Conservation (phyloP, 257 asterid genomes). For the Gentiana straminea region DNA sequence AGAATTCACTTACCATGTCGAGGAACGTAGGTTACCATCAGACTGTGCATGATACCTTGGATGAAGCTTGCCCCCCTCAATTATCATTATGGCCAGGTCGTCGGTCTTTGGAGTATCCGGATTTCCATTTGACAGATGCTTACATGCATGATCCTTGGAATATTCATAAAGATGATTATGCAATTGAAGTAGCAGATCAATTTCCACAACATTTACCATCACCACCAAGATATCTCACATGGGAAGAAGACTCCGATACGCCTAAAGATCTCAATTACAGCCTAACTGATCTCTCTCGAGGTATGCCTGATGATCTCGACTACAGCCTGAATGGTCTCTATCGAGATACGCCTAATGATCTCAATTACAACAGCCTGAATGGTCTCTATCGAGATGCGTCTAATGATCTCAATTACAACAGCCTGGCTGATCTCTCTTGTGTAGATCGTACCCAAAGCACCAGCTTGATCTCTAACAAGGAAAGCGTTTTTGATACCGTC, state of each 20-base stretch:
- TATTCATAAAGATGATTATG: constrained; percentile 19
- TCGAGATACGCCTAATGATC: too few species aligned
- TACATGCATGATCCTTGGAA: constrained; percentile 20
- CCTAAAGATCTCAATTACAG: constrained; percentile 13
- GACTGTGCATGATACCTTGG: constrained; percentile 17
- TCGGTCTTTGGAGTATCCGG: constrained; percentile 18
- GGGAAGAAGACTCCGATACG: constrained; percentile 20
- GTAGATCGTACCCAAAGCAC: constrained; percentile 19
- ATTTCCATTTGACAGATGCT: constrained; percentile 14
- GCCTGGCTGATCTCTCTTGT: constrained; percentile 14
- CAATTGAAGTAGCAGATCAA: constrained; percentile 17
- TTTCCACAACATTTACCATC: constrained; percentile 26
- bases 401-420: constrained; percentile 7
- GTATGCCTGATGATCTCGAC: too few species aligned
- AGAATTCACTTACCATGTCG: constrained; percentile 13
- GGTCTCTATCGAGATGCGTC: constrained; percentile 5
- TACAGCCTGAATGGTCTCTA: too few species aligned
- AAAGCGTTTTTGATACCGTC: constrained; percentile 18
- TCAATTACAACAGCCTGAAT: not conserved
- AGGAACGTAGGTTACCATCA: constrained; percentile 22
- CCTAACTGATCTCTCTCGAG: constrained; percentile 10
- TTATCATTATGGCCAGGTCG: constrained; percentile 20
- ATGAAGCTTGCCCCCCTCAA: constrained; percentile 15
- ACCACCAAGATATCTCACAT: constrained; percentile 17
- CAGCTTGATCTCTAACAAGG: constrained; percentile 13